Evolutionary conservation across 768 basidiomycete species (phyloP).

Genomic region (Boletellus sp.): DNA sequence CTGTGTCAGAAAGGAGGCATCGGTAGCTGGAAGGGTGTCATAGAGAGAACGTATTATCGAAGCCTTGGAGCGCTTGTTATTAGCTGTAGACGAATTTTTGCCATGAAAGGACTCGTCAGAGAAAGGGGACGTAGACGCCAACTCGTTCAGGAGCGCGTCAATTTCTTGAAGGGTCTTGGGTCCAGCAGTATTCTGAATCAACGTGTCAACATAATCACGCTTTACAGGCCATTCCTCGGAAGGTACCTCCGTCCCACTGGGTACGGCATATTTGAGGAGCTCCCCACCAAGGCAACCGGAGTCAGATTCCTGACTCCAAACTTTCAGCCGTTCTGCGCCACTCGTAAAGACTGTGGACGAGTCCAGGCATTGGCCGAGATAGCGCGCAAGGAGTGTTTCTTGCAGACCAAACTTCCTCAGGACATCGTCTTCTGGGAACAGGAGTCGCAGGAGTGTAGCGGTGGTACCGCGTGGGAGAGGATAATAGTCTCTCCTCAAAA

Average conservation of each 20-base stretch:
- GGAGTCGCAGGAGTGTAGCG: conserved; percentile 59
- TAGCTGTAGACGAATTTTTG: conserved; percentile 25
- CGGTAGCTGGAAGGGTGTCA: conserved; percentile 53
- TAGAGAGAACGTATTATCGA: conserved; percentile 57
- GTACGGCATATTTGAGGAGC: conserved; percentile 40
- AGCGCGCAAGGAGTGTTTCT: conserved; percentile 54
- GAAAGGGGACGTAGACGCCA: conserved; percentile 64
- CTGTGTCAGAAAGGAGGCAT: conserved; percentile 72
- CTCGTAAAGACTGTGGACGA: conserved; percentile 29
- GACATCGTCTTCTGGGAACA: conserved; percentile 83
- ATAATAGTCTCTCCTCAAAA: conserved; percentile 39
- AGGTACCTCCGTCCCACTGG: conserved; percentile 37
- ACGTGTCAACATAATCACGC: conserved; percentile 5
- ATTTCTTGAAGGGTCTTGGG: conserved; percentile 45
- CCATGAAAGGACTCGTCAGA: conserved; percentile 48
- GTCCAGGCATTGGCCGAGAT: conserved; percentile 49
- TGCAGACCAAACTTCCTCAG: conserved; percentile 70
- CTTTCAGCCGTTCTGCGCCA: conserved; percentile 27
- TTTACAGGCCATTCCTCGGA: not conserved
- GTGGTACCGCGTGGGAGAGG: conserved; percentile 55
- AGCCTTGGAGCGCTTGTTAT: conserved; percentile 30
- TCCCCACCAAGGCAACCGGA: conserved; percentile 73
- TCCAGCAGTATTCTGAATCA: conserved; percentile 19
- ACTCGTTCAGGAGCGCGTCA: conserved; percentile 66
- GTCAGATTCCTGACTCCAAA: conserved; percentile 40